Conservation (phyloP, 2,329 filamentous ascomycete species). For the Monosporascus ibericus region DNA sequence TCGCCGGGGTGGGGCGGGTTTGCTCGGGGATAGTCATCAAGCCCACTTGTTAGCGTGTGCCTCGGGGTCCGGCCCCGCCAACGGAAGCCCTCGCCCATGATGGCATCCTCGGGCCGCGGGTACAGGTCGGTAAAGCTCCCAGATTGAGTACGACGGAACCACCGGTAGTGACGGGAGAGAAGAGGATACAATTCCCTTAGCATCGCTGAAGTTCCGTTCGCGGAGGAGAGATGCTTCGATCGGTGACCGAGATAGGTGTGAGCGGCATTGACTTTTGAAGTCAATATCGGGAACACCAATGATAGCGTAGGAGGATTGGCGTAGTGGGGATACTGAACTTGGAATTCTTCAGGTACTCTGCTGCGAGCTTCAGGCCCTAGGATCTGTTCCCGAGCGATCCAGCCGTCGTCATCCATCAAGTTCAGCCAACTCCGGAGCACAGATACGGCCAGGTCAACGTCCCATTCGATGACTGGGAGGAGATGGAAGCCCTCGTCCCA, state of each 20-base stretch:
- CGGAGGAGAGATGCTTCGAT: conserved; percentile 72
- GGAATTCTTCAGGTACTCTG: conserved; percentile 88
- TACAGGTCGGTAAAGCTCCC: conserved; percentile 78
- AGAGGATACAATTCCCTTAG: conserved; percentile 44
- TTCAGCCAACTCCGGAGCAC: conserved; percentile 90
- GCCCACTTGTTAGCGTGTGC: conserved; percentile 82
- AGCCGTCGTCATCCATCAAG: conserved; percentile 88
- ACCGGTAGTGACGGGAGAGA: conserved; percentile 79
- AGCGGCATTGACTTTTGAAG: conserved; percentile 87
- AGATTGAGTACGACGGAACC: conserved; percentile 84
- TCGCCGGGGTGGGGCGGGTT: conserved; percentile 91
- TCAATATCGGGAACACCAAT: conserved; percentile 89
- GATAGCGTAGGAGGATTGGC: conserved; percentile 93
- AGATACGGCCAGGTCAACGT: conserved; percentile 74
- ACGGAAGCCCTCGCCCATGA: conserved; percentile 82
- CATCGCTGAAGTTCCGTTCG: not conserved
- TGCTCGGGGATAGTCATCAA: conserved; percentile 89
- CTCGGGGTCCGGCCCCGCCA: conserved; percentile 83
- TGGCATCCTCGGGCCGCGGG: conserved; percentile 78
- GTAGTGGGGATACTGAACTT: conserved; percentile 93
- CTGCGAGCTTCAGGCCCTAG: conserved; percentile 80
- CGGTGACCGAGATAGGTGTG: conserved; percentile 87
- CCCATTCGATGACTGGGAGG: conserved; percentile 82
- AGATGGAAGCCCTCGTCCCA: conserved; percentile 97
- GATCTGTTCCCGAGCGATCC: conserved; percentile 92